A percentile compares a stretch with the other conserved stretches of the same genome.
These are phyloP conservation scores for Sugiyamaella paludigena DNA, from an alignment of 1,139 yeast genomes.

Conservation along the genomic window DNA sequence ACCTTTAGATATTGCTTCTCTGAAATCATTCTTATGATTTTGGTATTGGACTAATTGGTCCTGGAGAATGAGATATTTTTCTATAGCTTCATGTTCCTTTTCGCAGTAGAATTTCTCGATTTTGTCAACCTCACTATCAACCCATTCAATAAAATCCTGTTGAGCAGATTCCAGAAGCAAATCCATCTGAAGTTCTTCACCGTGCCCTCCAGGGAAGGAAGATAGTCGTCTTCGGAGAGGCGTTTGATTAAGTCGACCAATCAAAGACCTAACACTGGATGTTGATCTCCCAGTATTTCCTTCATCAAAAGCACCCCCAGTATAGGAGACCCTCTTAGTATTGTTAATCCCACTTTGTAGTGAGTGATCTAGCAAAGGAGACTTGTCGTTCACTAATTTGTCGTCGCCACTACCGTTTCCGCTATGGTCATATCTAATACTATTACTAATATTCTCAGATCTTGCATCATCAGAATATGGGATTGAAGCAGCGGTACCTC, in stretches of 20 bases:
- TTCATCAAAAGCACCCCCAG: too few relatives aligned
- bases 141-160: slow-evolving; percentile 57
- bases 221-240: slow-evolving; percentile 8
- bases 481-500: not conserved
- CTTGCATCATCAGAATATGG: not conserved
- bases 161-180: slow-evolving; percentile 32
- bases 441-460: not conserved
- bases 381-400: slow-evolving; percentile 29
- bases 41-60: slow-evolving; percentile 65
- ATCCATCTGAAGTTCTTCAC: slow-evolving; percentile 9
- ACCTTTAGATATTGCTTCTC: slow-evolving; percentile 17
- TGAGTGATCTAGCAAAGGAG: slow-evolving; percentile 29
- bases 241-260: slow-evolving; percentile 1
- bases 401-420: too few relatives aligned
- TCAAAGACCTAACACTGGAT: not conserved
- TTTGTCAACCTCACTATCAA: slow-evolving; percentile 55
- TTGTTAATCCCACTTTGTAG: too few relatives aligned
- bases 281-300: too few relatives aligned
- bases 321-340: too few relatives aligned
- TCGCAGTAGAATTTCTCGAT: slow-evolving; percentile 60
- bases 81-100: slow-evolving; percentile 59
- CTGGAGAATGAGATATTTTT: slow-evolving; percentile 59
- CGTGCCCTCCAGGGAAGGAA: not conserved
- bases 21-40: slow-evolving; percentile 43
- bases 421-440: not conserved